Percentiles rank a stretch among this genome's conserved stretches.
These are phyloP conservation scores for Lecanicillium sp. DNA, from an alignment of 2,329 filamentous ascomycete species.

Conservation along the genomic window DNA sequence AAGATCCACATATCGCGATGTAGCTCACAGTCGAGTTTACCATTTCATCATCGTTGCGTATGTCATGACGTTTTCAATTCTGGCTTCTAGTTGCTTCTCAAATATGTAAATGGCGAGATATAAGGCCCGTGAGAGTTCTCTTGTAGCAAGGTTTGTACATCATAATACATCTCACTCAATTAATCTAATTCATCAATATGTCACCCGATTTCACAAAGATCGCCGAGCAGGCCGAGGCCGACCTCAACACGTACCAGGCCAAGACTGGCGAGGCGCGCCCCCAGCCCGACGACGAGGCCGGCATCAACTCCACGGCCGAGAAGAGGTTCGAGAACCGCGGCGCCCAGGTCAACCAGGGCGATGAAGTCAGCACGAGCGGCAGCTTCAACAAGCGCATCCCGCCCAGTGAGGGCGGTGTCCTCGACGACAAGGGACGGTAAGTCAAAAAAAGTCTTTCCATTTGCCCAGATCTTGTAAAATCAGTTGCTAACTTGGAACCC, in stretches of 20 bases:
- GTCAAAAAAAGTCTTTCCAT: slow-evolving; percentile 11
- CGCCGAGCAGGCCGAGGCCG: slow-evolving; percentile 39
- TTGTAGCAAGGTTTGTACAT: no score
- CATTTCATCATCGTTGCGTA: slow-evolving; percentile 10
- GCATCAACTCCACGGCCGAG: slow-evolving; percentile 36
- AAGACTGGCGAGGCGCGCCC: slow-evolving; percentile 39
- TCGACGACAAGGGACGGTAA: slow-evolving; percentile 41
- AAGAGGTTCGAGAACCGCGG: slow-evolving; percentile 34
- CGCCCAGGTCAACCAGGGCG: slow-evolving; percentile 33
- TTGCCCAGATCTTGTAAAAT: not conserved
- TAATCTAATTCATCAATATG: not conserved
- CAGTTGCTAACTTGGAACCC: slow-evolving; percentile 10
- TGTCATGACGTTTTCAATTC: not conserved
- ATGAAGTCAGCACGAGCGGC: slow-evolving; percentile 39
- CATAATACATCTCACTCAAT: no score
- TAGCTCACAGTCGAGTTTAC: not conserved
- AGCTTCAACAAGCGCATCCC: slow-evolving; percentile 42
- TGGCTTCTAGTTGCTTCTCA: no score
- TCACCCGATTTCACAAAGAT: slow-evolving; percentile 34
- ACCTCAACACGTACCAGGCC: slow-evolving; percentile 42
- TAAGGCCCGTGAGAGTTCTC: no score
- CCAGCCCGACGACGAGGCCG: slow-evolving; percentile 34
- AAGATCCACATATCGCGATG: slow-evolving; percentile 1
- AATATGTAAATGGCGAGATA: no score
- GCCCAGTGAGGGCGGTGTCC: slow-evolving; percentile 37